These are phyloP conservation scores for Coemansia guatemalensis DNA, from an alignment of 192 early-diverging fungal species.

Conservation along the genomic window DNA sequence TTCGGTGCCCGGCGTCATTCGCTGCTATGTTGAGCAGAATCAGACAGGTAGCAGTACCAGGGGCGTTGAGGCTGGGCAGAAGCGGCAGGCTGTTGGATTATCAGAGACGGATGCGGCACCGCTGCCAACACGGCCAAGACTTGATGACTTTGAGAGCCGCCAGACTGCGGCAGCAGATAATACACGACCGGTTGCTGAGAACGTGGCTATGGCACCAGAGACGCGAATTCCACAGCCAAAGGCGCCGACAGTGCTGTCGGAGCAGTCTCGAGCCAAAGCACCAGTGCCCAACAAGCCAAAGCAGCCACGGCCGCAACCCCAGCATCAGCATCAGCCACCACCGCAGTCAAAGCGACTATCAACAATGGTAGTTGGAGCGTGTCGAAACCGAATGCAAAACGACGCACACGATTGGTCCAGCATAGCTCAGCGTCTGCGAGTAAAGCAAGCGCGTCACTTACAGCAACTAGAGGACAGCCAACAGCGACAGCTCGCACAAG, in stretches of 20 bases:
- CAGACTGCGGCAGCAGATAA: background rate
- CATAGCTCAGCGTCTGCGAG: slow-evolving; percentile 12
- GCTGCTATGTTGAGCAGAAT: slow-evolving; percentile 9
- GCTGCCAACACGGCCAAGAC: slow-evolving; percentile 1
- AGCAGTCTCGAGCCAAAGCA: background rate
- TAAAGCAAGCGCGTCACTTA: slow-evolving; percentile 11
- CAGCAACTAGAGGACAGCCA: slow-evolving; percentile 16
- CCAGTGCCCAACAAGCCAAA: background rate
- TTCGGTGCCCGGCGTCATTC: slow-evolving; percentile 25
- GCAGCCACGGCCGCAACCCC: background rate
- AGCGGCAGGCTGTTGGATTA: background rate
- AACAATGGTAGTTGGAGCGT: slow-evolving; percentile 24
- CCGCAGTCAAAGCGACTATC: slow-evolving; percentile 17
- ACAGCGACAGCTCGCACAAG: background rate
- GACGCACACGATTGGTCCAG: slow-evolving; percentile 23
- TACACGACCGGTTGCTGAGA: background rate
- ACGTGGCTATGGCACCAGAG: background rate
- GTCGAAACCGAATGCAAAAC: slow-evolving; percentile 37
- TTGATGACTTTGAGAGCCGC: background rate
- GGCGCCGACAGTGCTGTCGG: background rate
- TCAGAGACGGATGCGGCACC: background rate
- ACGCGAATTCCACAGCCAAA: background rate
- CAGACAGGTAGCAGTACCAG: background rate
- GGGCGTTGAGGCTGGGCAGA: background rate
- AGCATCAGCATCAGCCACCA: background rate